phyloP scores from a whole-genome alignment of 371 early-diverging fungal species.

The Zopfochytrium polystomum region DNA sequence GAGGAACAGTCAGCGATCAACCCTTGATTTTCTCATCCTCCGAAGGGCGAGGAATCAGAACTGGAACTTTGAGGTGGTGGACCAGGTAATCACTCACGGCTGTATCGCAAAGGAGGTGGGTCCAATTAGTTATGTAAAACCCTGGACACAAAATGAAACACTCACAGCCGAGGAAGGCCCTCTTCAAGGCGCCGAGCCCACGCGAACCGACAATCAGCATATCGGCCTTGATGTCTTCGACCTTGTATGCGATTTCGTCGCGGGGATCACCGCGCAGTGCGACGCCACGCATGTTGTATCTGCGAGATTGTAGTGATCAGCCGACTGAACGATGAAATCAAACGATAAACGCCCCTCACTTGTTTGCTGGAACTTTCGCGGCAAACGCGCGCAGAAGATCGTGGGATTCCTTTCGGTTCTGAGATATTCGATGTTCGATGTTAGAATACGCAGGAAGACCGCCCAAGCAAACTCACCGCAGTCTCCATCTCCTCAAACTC shows the following conservation, averaged over 20 bases:
- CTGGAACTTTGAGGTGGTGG: constrained; percentile 37
- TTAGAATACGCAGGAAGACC: neutral
- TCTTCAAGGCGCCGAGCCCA: constrained; percentile 30
- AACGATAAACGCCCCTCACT: no score
- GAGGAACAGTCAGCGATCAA: no score
- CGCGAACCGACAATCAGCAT: constrained; percentile 42
- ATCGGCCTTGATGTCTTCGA: constrained; percentile 40
- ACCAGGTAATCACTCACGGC: constrained; percentile 38
- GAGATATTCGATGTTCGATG: neutral
- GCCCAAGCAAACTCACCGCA: constrained; percentile 6
- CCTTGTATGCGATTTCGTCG: constrained; percentile 41
- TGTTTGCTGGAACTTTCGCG: constrained; percentile 14
- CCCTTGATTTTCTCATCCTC: constrained; percentile 9
- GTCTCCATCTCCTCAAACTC: constrained; percentile 25
- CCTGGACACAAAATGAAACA: neutral
- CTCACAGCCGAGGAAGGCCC: constrained; percentile 35
- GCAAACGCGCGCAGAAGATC: constrained; percentile 22
- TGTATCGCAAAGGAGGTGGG: neutral
- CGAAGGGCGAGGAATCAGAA: constrained; percentile 19
- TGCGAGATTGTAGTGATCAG: no score
- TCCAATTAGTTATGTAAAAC: neutral
- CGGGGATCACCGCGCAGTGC: constrained; percentile 44
- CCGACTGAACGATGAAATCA: neutral
- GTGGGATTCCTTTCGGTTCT: constrained; percentile 22
- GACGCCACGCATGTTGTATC: constrained; percentile 36